These are phyloP conservation scores for Trametes hirsuta DNA, from an alignment of 1,284 basidiomycete genomes.

Conservation along the genomic window DNA sequence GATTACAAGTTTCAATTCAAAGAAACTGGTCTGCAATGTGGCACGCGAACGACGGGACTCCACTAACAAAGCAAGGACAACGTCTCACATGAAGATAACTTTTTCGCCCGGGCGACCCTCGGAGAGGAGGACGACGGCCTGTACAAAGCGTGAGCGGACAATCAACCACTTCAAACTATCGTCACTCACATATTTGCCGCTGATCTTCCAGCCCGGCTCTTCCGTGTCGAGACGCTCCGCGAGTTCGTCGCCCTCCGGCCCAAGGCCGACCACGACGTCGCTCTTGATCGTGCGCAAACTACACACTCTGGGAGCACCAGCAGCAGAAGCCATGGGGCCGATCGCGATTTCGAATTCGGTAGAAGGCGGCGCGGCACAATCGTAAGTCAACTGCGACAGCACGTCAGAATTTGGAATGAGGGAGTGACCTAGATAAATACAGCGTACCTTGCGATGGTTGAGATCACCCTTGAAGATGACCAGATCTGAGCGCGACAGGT, in stretches of 20 bases:
- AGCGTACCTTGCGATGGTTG: slow-evolving; percentile 52
- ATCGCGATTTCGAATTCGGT: slow-evolving; percentile 93
- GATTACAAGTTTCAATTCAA: too few relatives aligned
- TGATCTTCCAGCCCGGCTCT: slow-evolving; percentile 97
- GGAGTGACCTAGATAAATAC: background rate
- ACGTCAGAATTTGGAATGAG: background rate
- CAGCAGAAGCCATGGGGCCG: slow-evolving; percentile 88
- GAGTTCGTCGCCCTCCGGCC: slow-evolving; percentile 67
- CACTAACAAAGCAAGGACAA: too few relatives aligned
- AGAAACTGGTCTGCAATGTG: too few relatives aligned
- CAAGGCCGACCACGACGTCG: slow-evolving; percentile 78
- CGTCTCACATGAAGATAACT: slow-evolving; percentile 66
- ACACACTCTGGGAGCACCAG: slow-evolving; percentile 88
- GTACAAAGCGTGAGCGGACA: background rate
- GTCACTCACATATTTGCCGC: slow-evolving; percentile 85
- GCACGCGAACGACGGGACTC: too few relatives aligned
- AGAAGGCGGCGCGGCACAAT: slow-evolving; percentile 89
- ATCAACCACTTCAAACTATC: background rate
- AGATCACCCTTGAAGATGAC: slow-evolving; percentile 98
- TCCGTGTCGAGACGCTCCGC: slow-evolving; percentile 84
- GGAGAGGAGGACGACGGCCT: slow-evolving; percentile 87
- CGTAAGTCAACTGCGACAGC: slow-evolving; percentile 69
- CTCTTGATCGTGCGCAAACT: slow-evolving; percentile 90
- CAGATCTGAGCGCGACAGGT: slow-evolving; percentile 88
- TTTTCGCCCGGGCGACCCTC: slow-evolving; percentile 85